Base-by-base conservation (phyloP, 768 basidiomycete species). In the Collybia nuda region DNA sequence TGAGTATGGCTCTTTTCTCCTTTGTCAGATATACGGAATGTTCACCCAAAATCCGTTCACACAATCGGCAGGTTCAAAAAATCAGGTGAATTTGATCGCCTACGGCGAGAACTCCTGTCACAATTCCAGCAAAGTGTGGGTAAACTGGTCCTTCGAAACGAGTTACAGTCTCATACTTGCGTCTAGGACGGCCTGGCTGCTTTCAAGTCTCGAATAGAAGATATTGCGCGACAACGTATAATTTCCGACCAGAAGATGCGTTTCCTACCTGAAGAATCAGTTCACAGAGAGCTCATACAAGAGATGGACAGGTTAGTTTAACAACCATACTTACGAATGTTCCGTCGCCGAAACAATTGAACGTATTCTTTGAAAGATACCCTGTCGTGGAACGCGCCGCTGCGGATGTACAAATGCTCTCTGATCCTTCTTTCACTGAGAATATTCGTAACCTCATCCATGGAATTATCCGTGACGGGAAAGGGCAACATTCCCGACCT, bases 41-140 rank as follows among this genome's bases (percentile, higher is more conserved):
- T 11, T 32, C 5, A 22, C 11, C 23, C 21, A 19, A 29, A 39
- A 32, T 48, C 47, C 38, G 29, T 38, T 14, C 17, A 48, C 22
- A 17, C 42, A 29, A 11, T 17, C 17, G 14, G 39, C 56, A 90
- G 88, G 58, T 90, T 88, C 72, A 89, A 90, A 67, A 85, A 84
- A 58, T 86, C 86, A 9, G 88, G 87, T 23, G 86, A 90, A 67
- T 89, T 88, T 56, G 87, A 90, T 56, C 80, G 84, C 19, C 62
- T 89, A 54, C 77, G 88, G 43, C 78, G 80, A 44, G 82, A 89
- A 65, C 68, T 90, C 19, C 64, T 89, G 32, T 59, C 73, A 5
- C 72, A 83, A 58, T 87, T 88, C 63, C 79, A 81, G 57, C 75
- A 71, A 56, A 78, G 82, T 59, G 87, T 88, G 64, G 52, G 81